Evolutionary conservation across 176 grass and related monocot species (phyloP), one percentile per base, ranked within the genome.

Genomic region (Musa itinerans): DNA sequence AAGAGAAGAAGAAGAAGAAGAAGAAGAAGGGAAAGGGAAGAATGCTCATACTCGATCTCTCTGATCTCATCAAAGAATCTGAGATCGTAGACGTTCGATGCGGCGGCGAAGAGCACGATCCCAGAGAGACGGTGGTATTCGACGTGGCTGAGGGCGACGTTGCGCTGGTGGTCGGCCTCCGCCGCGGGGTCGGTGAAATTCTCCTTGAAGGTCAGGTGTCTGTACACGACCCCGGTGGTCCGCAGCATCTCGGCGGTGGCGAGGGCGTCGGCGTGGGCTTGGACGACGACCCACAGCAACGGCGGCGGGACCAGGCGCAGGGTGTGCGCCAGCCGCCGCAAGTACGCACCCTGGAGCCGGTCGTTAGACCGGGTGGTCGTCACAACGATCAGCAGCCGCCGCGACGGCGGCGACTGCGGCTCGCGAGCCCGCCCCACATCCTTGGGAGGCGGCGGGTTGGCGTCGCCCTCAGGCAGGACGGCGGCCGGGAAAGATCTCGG

Each of bases 231-330:
- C 24, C 96, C 91, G 0, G 89, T 95, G 61, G 80, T 79, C 25
- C 96, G 81, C 12, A 99, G 83, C 86, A 92, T 88, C 74, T 89
- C 89, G 19, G 84, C 96, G 0, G 96, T 95, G 0, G 76, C 65
- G 1, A 86, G 56, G 20, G 85, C 91, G 29, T 89, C 91, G 13
- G 61, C 77, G 5, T 83, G 83, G 19, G 86, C 84, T 76, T 99
- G 91, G 17, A 99, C 96, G 14, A 99, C 91, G n/a, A 99, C 79
- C 96, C 96, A 99, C 24, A 99, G 80, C 1, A 99, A 73, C 62
- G 96, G 96, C 43, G 96, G 82, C 54, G 79, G 84, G 17, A 99
- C 91, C 13, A 92, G 79, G 4, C 89, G 76, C 55, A 99, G 78
- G 22, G 91, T 99, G 76, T 94, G 86, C 1, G 96, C 88, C 43